Evolutionary conservation across 352 stramenopile genomes (phyloP).

Genomic region (Lagenidium sp.): DNA sequence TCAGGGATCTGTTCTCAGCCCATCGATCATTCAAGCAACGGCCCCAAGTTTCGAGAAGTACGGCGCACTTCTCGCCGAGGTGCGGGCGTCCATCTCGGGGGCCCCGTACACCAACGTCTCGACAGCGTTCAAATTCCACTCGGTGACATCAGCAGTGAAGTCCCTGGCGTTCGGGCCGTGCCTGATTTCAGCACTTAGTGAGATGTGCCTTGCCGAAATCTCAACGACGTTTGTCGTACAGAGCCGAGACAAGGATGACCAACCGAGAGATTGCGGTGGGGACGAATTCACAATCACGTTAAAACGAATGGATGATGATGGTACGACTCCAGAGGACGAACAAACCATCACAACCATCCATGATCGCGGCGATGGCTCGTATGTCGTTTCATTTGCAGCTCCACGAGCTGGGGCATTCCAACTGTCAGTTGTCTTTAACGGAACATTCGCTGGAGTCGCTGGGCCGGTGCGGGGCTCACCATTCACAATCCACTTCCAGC

Average conservation of each 20-base stretch:
- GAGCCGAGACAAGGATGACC: slow-evolving; percentile 83
- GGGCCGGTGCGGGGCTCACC: slow-evolving; percentile 92
- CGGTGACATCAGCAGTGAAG: slow-evolving; percentile 86
- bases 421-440: slow-evolving; percentile 87
- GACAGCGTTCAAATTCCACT: slow-evolving; percentile 89
- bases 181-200: slow-evolving; percentile 47
- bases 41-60: slow-evolving; percentile 94
- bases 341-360: slow-evolving; percentile 27
- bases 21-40: slow-evolving; percentile 82
- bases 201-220: slow-evolving; percentile 55
- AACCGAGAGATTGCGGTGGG: slow-evolving; percentile 88
- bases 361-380: slow-evolving; percentile 93
- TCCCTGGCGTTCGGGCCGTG: slow-evolving; percentile 93
- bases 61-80: slow-evolving; percentile 78
- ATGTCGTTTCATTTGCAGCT: slow-evolving; percentile 88
- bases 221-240: slow-evolving; percentile 91
- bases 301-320: slow-evolving; percentile 20
- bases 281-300: slow-evolving; percentile 90
- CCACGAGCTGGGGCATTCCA: slow-evolving; percentile 75
- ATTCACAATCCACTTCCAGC: slow-evolving; percentile 60
- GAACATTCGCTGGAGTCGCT: slow-evolving; percentile 90
- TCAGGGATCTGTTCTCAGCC: slow-evolving; percentile 74
- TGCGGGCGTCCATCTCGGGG: slow-evolving; percentile 86
- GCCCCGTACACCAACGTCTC: slow-evolving; percentile 91
- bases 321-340: slow-evolving; percentile 10